phyloP scores from a whole-genome alignment of 2,329 filamentous ascomycete species.

The Trichoderma pleuroti region DNA sequence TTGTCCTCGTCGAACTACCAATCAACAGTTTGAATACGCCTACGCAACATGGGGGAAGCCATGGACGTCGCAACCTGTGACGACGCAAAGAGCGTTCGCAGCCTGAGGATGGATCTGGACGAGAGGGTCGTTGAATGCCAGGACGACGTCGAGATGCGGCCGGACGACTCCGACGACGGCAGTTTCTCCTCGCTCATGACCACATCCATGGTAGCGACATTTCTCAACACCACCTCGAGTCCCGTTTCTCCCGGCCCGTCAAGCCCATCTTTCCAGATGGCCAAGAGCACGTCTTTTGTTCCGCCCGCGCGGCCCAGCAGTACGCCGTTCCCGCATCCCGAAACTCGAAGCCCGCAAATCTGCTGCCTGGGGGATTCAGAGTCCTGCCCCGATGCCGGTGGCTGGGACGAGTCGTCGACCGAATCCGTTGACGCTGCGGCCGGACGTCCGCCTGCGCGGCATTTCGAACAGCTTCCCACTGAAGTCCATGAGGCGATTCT shows the following conservation, averaged over 20 bases:
- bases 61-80: constrained; percentile 9
- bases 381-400: constrained; percentile 21
- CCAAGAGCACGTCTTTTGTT: constrained; percentile 38
- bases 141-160: constrained; percentile 6
- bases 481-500: constrained; percentile 72
- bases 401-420: constrained; percentile 15
- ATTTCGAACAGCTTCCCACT: constrained; percentile 55
- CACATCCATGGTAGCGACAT: constrained; percentile 35
- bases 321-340: constrained; percentile 56
- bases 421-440: constrained; percentile 18
- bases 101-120: constrained; percentile 12
- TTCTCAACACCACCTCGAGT: constrained; percentile 46
- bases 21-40: background rate
- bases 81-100: background rate
- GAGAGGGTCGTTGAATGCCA: constrained; percentile 7
- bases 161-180: constrained; percentile 27
- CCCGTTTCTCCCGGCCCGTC: constrained; percentile 53
- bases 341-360: constrained; percentile 39
- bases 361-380: constrained; percentile 28
- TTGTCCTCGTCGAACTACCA: background rate
- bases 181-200: constrained; percentile 38
- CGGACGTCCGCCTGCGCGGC: constrained; percentile 27
- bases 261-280: constrained; percentile 48
- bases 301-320: constrained; percentile 51
- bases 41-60: constrained; percentile 14